A percentile compares a stretch with the other conserved stretches of the same genome.
Conservation (phyloP, 2,329 filamentous ascomycete genomes). For the Rachicladosporium sp. region DNA sequence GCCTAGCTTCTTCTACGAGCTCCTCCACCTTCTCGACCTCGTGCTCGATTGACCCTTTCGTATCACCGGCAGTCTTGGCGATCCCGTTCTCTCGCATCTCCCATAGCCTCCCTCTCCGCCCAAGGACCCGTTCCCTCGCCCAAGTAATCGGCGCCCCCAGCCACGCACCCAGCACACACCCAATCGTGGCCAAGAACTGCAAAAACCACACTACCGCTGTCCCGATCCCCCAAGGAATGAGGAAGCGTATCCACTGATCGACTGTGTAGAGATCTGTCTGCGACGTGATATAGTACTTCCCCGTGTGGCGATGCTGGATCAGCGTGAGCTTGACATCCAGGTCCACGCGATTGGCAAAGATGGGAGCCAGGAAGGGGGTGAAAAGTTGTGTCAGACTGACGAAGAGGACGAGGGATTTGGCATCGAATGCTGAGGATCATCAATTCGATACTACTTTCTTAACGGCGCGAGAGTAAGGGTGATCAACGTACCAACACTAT, state of each 20-base stretch:
- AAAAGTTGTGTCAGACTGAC: conserved; percentile 64
- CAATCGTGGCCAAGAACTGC: conserved; percentile 51
- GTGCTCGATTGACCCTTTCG: too few species aligned
- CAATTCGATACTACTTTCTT: neutral
- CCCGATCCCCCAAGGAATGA: conserved; percentile 44
- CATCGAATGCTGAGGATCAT: conserved; percentile 53
- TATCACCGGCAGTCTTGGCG: too few species aligned
- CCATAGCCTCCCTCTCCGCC: too few species aligned
- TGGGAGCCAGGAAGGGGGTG: conserved; percentile 63
- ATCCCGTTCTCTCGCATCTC: too few species aligned
- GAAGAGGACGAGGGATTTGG: conserved; percentile 55
- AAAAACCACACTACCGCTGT: conserved; percentile 41
- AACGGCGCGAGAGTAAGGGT: neutral
- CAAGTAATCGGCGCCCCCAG: conserved; percentile 37
- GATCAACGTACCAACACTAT: conserved; percentile 39
- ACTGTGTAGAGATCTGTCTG: conserved; percentile 78
- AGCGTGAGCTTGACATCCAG: conserved; percentile 24
- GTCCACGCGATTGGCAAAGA: conserved; percentile 46
- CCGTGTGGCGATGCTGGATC: conserved; percentile 10
- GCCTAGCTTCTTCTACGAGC: too few species aligned
- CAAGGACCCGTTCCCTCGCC: too few species aligned
- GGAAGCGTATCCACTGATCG: conserved; percentile 62
- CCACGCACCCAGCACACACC: conserved; percentile 51
- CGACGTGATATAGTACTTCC: conserved; percentile 56
- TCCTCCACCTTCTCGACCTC: too few species aligned